Conservation (phyloP, 78 protist genomes). For the Anaeramoeba flamelloides region DNA sequence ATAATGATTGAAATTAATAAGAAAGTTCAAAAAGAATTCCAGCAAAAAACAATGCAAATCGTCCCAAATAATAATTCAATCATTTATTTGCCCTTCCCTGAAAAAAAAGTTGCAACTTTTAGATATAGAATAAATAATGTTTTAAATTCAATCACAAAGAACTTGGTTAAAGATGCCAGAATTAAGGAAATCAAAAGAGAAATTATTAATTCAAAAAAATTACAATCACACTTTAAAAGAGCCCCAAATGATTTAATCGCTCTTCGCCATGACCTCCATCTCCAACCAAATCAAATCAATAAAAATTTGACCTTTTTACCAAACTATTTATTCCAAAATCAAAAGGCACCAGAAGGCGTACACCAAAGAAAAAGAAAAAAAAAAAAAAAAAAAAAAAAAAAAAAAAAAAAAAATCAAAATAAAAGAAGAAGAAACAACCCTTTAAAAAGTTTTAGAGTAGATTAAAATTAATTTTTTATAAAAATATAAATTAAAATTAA, state of each 20-base stretch:
- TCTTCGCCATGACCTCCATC: not conserved
- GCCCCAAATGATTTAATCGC: not conserved
- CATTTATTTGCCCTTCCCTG: not conserved
- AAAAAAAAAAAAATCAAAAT: no score
- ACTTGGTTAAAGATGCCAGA: not conserved
- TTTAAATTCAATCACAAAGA: not conserved
- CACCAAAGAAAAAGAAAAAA: no score
- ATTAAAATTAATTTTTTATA: no score
- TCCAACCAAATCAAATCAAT: not conserved
- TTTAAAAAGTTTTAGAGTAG: no score
- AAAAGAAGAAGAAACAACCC: no score
- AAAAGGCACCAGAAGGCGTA: no score
- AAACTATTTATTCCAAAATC: not conserved
- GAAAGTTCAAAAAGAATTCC: no score
- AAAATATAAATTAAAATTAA: no score
- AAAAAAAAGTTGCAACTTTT: not conserved
- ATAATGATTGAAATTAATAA: not conserved
- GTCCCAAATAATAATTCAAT: no score
- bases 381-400: no score
- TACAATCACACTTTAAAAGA: not conserved
- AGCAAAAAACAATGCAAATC: no score
- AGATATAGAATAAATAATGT: not conserved
- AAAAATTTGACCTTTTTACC: not conserved
- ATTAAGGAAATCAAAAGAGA: not conserved
- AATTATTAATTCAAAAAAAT: not conserved